Base-by-base conservation (phyloP, 2,329 filamentous ascomycete genomes). In the Tolypocladium guangdongense region DNA sequence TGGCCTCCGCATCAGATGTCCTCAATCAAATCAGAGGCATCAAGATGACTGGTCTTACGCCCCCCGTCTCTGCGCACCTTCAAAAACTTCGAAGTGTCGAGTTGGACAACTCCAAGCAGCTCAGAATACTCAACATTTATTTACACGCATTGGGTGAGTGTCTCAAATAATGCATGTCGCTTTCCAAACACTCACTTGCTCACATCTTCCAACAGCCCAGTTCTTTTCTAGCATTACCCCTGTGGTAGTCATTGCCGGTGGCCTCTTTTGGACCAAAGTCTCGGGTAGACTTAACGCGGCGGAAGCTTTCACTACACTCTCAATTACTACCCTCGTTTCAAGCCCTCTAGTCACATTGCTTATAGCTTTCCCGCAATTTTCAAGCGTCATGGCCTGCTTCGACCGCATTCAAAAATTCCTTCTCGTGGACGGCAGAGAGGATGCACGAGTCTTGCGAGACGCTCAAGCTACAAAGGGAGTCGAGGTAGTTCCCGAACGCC, bases 1-100 rank as follows among this genome's bases (percentile, higher is more conserved):
- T 71, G 33, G 55, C 60, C 4, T 56, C 62, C 33, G 68, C 66
- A 8, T 59, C 64, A 0, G 58, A 58, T 2, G 60, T 67, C 39
- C 62, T 72, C 1, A 52, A 56, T 5, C 62, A 63, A 7, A 67
- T 72, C 58, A 71, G 69, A 50, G 62, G 61, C 27, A 57, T 72
- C 30, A 71, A 70, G 48, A 67, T 71, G 60, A 63, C 64, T 33
- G 70, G 70, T 0, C 60, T 71, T 3, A 57, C 59, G 2, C 48
- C 45, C 3, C 43, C 50, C 5, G 49, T 56, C 6, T 43, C 41
- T 12, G 51, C 53, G 16, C 35, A 50, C 18, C 30, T 61, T 20
- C 51, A 58, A 49, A 37, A 20, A 0, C 54, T 61, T 16, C 55
- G 60, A 14, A 53, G 53, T 7, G 47, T 51, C 14, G 59, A 62